Evolutionary conservation across 2,329 filamentous ascomycete species (phyloP).

Genomic region (Thelonectria olida): DNA sequence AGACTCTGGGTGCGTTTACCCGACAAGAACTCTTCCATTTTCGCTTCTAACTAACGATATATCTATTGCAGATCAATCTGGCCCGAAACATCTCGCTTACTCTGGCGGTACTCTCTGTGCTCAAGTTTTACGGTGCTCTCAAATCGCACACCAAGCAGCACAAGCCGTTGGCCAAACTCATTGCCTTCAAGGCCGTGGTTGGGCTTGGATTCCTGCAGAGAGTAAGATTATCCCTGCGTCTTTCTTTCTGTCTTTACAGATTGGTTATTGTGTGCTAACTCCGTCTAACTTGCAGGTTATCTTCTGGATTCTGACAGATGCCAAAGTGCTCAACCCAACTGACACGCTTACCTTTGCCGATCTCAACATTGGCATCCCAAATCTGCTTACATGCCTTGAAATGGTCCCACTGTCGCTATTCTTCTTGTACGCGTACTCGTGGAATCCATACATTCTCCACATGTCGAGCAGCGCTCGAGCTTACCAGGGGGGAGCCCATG

Average conservation of each 20-base stretch:
- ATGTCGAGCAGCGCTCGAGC: not conserved
- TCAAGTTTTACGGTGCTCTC: conserved; percentile 18
- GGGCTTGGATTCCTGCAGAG: conserved; percentile 26
- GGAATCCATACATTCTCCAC: conserved; percentile 21
- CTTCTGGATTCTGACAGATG: conserved; percentile 26
- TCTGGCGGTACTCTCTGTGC: conserved; percentile 24
- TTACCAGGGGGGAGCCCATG: conserved; percentile 2
- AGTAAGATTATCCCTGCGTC: not conserved
- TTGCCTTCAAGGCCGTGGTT: conserved; percentile 33
- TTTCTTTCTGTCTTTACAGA: not conserved
- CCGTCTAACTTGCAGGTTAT: conserved; percentile 7
- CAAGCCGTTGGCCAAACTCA: conserved; percentile 30
- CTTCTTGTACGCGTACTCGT: conserved; percentile 29
- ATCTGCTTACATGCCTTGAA: conserved; percentile 26
- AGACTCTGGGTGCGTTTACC: conserved; percentile 26
- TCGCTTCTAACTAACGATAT: conserved; percentile 3
- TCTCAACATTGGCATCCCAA: conserved; percentile 31
- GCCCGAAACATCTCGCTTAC: conserved; percentile 14
- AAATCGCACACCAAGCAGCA: conserved; percentile 21
- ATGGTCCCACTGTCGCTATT: conserved; percentile 31
- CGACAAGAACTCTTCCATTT: not conserved
- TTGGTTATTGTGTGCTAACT: not conserved
- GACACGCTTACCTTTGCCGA: conserved; percentile 30
- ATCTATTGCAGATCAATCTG: conserved; percentile 6
- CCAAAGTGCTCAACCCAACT: conserved; percentile 11